Evolutionary conservation across 805 yeast species (phyloP), one percentile per base, ranked within the genome.

Genomic region (Sugiyamaella smithiae): DNA sequence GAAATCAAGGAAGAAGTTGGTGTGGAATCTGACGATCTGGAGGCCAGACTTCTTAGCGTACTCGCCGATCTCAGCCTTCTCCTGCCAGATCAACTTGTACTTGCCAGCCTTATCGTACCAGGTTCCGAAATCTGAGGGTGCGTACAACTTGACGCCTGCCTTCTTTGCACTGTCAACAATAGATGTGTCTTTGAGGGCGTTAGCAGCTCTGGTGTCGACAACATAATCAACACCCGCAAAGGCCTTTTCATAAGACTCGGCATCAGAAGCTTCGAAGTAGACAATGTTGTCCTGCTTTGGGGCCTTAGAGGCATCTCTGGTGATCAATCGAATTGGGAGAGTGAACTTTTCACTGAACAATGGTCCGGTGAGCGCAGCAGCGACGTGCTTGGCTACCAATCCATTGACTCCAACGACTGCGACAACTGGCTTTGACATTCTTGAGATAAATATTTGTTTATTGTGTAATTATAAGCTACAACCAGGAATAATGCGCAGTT

Each of bases 61-160:
- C 9, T 36, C 50, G 6, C 51, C 52, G 29, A 37, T 45, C 23
- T 28, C 52, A 16, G 32, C 25, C 55, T 61, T 59, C 20, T 28
- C 23, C 5, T 40, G 45, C 20, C 56, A 43, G 26, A 51, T 40
- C 24, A 28, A 14, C 20, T 22, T 28, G n/a, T 38, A 55, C 14
- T 45, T 32, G 20, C 47, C 45, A 16, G 43, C 36, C 35, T 31
- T 26, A 24, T 50, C 49, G 42, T 49, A 43, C 45, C 78, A 80
- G 17, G 68, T 57, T 36, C 87, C 88, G 56, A 76, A 82, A 57
- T 80, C 84, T 2, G 83, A 75, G 29, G 84, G 83, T 53, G 80
- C 73, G 66, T 71, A 81, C 28, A 78, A 58, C 58, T 74, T 74
- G 43, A 80, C 78, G 14, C 56, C 55, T 53, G 74, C 73, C 43